Conservation (phyloP, 2,329 filamentous ascomycete species). For the Coniochaeta ligniaria region DNA sequence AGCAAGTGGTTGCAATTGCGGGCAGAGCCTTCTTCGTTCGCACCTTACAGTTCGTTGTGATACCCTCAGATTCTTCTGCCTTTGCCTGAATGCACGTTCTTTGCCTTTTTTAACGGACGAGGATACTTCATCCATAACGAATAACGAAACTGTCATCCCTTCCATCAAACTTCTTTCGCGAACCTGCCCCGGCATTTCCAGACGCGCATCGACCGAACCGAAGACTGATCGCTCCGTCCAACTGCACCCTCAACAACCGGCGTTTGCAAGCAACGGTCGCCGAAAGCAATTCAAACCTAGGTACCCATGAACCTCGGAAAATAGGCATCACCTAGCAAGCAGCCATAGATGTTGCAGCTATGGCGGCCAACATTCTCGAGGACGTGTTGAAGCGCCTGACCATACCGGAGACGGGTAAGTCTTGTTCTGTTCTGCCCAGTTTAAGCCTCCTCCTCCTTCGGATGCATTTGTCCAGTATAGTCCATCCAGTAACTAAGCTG, state of each 20-base stretch:
- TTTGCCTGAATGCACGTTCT: not conserved
- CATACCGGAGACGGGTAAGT: slow-evolving; percentile 47
- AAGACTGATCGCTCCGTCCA: not conserved
- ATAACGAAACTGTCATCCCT: slow-evolving; percentile 6
- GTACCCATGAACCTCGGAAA: not conserved
- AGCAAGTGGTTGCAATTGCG: not conserved
- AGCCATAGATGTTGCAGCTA: slow-evolving; percentile 40
- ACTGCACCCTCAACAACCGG: not conserved
- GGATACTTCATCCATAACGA: not conserved
- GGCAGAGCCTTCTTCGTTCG: not conserved
- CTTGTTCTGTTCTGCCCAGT: slow-evolving; percentile 5
- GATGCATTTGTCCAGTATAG: not conserved
- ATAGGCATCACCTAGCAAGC: not conserved
- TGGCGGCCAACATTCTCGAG: slow-evolving; percentile 55
- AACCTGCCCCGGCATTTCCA: not conserved
- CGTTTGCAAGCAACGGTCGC: not conserved
- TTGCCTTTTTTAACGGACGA: not conserved
- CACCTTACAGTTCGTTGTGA: slow-evolving; percentile 4
- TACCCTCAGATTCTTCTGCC: slow-evolving; percentile 4
- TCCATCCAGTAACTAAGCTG: not conserved
- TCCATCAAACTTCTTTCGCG: not conserved
- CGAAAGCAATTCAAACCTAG: too few species aligned
- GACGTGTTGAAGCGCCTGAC: slow-evolving; percentile 56
- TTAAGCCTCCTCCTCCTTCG: not conserved
- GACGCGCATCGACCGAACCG: not conserved